Base-by-base conservation (phyloP, 495 filamentous ascomycete species). In the Aspergillus carlsbadensis region DNA sequence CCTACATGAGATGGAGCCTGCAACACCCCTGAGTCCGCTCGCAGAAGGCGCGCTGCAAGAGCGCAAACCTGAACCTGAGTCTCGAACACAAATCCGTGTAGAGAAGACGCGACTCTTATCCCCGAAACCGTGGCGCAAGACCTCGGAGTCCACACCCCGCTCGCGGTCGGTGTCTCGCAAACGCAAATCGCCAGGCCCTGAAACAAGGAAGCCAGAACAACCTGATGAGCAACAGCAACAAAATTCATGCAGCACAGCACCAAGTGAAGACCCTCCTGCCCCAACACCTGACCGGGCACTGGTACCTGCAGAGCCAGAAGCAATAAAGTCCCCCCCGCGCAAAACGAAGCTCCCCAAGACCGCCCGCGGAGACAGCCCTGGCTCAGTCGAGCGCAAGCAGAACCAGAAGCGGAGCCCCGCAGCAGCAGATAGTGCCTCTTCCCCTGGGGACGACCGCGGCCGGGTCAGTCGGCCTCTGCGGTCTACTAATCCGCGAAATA, bases 131-230 rank as follows among this genome's bases (percentile, higher is more conserved):
- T 50, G 61, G 58, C 49, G 54, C 58, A 48, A 47, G 17, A 2
- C 21, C 15, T 54, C 52, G 17, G 10, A 13, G 31, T 45, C 52
- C 18, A n/a, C 42, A 20, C 13, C 59, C 7, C 48, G 31, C 2
- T 64, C 65, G 36, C 63, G 67, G 52, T 62, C 69, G 58, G 61
- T 66, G 26, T 74, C 75, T 47, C 75, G 63, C 52, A 78, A 77
- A 59, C 65, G 75, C 59, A 77, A 76, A 56, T 72, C 68, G 39
- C 66, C 70, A 24, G 63, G 67, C 60, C 69, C 73, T 64, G 64
- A 71, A 67, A 59, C 64, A n/a, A 26, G 65, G 34, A 59, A 29
- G 24, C n/a, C 42, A 43, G 15, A 45, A 20, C 42, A 45, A 15
- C 14, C 36, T 54, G 65, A 26, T 37, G 22, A 36, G 18, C 26